A percentile compares a stretch with the other conserved stretches of the same genome.
Evolutionary conservation across 805 yeast genomes (phyloP).

Genomic region (Nakazawaea anatomiae): DNA sequence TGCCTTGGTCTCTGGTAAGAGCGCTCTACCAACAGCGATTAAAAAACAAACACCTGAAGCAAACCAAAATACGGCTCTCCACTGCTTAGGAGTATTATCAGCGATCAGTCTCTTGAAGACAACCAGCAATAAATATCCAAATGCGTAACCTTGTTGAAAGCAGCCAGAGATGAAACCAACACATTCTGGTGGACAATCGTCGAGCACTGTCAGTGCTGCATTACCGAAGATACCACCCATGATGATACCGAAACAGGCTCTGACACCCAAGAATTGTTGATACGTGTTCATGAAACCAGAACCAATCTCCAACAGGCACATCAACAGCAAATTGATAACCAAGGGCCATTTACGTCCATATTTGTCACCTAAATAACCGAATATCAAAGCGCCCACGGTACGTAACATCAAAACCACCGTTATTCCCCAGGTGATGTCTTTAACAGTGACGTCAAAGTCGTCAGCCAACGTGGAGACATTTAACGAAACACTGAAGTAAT

Average conservation of each 20-base stretch:
- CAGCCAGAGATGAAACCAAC: slow-evolving; percentile 60
- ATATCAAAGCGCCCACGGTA: slow-evolving; percentile 59
- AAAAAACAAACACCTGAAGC: slow-evolving; percentile 52
- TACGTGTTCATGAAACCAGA: slow-evolving; percentile 56
- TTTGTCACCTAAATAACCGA: slow-evolving; percentile 55
- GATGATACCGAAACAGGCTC: slow-evolving; percentile 57
- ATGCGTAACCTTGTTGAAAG: slow-evolving; percentile 77
- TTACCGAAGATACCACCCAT: slow-evolving; percentile 55
- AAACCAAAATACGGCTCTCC: slow-evolving; percentile 69
- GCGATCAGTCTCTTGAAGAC: slow-evolving; percentile 60
- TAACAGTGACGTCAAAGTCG: slow-evolving; percentile 37
- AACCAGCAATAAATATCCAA: slow-evolving; percentile 62
- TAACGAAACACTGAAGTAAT: slow-evolving; percentile 52
- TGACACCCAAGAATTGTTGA: slow-evolving; percentile 52
- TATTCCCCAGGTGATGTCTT: slow-evolving; percentile 59
- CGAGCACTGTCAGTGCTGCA: slow-evolving; percentile 48
- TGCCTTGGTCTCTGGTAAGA: slow-evolving; percentile 47
- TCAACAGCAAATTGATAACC: slow-evolving; percentile 35
- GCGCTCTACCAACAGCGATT: slow-evolving; percentile 34
- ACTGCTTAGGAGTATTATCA: slow-evolving; percentile 42
- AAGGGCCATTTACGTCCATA: slow-evolving; percentile 60
- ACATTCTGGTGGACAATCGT: slow-evolving; percentile 46
- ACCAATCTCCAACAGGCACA: slow-evolving; percentile 53
- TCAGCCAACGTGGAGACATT: slow-evolving; percentile 43
- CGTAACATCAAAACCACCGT: slow-evolving; percentile 65